Percentiles rank a stretch among this genome's conserved stretches.
Conservation (phyloP, 2,329 filamentous ascomycete genomes). For the Thielaviopsis populi region DNA sequence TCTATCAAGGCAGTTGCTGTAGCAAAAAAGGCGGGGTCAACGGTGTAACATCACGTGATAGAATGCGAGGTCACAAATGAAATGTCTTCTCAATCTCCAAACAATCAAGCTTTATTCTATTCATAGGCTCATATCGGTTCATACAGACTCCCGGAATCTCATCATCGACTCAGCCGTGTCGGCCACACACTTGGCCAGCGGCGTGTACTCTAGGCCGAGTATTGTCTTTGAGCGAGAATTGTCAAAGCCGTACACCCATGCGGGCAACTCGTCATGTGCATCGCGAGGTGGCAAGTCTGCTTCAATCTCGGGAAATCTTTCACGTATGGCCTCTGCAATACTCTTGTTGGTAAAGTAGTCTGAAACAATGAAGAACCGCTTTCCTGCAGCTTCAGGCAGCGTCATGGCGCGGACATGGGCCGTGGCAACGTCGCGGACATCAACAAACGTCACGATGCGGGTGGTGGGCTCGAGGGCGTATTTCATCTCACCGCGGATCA, state of each 20-base stretch:
- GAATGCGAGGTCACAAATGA: too few relatives aligned
- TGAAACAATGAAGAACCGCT: slow-evolving; percentile 45
- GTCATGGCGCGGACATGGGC: slow-evolving; percentile 47
- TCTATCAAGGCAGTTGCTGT: too few relatives aligned
- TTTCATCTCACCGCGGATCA: slow-evolving; percentile 48
- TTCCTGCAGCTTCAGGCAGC: slow-evolving; percentile 39
- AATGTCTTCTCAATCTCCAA: neutral
- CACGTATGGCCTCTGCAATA: slow-evolving; percentile 26
- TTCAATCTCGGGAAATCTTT: slow-evolving; percentile 20
- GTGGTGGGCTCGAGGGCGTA: slow-evolving; percentile 39
- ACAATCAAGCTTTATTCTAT: neutral
- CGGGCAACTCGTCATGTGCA: slow-evolving; percentile 23
- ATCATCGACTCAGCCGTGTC: slow-evolving; percentile 23
- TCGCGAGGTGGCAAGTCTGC: slow-evolving; percentile 25
- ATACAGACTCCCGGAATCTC: neutral
- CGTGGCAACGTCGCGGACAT: slow-evolving; percentile 45
- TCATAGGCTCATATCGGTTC: neutral
- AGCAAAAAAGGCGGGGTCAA: too few relatives aligned
- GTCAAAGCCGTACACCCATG: slow-evolving; percentile 32
- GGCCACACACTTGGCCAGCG: slow-evolving; percentile 34
- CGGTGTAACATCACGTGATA: too few relatives aligned
- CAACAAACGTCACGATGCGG: slow-evolving; percentile 32
- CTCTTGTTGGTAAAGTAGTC: slow-evolving; percentile 27
- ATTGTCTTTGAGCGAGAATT: slow-evolving; percentile 35
- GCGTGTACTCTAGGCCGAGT: slow-evolving; percentile 36